phyloP scores from a whole-genome alignment of 139 green algal species.

The Haematococcus sp. region DNA sequence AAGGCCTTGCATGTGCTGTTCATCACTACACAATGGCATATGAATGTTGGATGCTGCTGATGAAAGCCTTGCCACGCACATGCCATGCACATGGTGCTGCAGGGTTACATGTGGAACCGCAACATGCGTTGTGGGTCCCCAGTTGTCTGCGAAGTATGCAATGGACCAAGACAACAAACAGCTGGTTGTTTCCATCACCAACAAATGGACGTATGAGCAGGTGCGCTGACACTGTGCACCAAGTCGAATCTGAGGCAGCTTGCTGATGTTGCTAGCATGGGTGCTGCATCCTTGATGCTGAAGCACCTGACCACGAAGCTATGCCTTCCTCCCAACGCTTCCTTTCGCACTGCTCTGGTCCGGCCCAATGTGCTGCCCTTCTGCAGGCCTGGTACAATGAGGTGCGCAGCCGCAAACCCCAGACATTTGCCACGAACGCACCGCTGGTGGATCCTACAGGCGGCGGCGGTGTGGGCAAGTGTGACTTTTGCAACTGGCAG shows the following conservation, averaged over 20 bases:
- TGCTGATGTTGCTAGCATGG: not conserved
- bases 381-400: constrained; percentile 68
- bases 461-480: constrained; percentile 24
- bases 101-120: constrained; percentile 13
- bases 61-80: too few relatives aligned
- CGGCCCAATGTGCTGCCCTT: not conserved
- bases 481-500: constrained; percentile 77
- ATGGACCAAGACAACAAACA: constrained; percentile 60
- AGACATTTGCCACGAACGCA: constrained; percentile 53
- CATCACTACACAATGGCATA: too few relatives aligned
- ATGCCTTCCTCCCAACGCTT: too few relatives aligned
- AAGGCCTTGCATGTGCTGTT: too few relatives aligned
- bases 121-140: constrained; percentile 9
- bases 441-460: constrained; percentile 42
- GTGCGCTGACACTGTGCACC: too few relatives aligned
- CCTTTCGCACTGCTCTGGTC: too few relatives aligned
- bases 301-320: constrained; percentile 14
- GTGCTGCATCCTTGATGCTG: constrained; percentile 34
- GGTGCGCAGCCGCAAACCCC: constrained; percentile 65
- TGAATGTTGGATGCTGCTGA: too few relatives aligned
- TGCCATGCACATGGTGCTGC: too few relatives aligned
- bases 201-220: constrained; percentile 30
- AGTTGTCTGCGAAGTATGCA: constrained; percentile 58
- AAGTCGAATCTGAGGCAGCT: too few relatives aligned
- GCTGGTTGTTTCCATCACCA: constrained; percentile 60